Percentiles rank a stretch among this genome's conserved stretches.
These are phyloP conservation scores for Candida loeiensis DNA, from an alignment of 805 yeast species.

Conservation along the genomic window DNA sequence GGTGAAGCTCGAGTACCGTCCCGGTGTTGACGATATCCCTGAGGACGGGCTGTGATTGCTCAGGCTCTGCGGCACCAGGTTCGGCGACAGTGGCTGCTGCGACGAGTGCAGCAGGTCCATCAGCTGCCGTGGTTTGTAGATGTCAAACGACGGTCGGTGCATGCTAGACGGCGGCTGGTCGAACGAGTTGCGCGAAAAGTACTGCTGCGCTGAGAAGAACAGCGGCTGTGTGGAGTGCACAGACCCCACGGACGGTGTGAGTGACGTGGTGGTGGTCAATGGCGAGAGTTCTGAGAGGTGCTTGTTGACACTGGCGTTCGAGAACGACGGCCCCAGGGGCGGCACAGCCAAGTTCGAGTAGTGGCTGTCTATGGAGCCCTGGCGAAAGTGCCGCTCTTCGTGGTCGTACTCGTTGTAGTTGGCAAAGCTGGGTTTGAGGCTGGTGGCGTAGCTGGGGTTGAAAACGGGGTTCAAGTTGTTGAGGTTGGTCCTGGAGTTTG, in stretches of 20 bases:
- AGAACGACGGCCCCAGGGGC: constrained; percentile 1
- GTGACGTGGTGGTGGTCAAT: constrained; percentile 41
- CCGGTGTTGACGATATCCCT: constrained; percentile 7
- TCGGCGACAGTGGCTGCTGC: constrained; percentile 7
- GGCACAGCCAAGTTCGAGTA: constrained; percentile 13
- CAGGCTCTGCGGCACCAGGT: constrained; percentile 1
- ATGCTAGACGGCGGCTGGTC: constrained; percentile 27
- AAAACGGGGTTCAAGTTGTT: neutral
- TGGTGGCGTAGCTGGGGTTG: neutral
- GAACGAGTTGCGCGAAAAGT: constrained; percentile 33
- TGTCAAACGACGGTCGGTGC: constrained; percentile 32
- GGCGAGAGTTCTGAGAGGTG: constrained; percentile 34
- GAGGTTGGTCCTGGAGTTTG: constrained; percentile 1
- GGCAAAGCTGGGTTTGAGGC: neutral
- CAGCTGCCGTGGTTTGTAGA: constrained; percentile 25
- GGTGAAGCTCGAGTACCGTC: constrained; percentile 32
- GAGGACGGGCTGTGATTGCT: neutral
- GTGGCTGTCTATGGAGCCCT: constrained; percentile 18
- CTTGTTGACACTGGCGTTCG: constrained; percentile 6
- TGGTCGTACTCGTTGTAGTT: neutral
- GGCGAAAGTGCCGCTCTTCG: constrained; percentile 4
- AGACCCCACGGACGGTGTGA: constrained; percentile 39
- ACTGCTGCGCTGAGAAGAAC: constrained; percentile 43
- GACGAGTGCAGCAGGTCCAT: constrained; percentile 18
- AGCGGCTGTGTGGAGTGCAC: constrained; percentile 42